Base-by-base conservation (phyloP, 2,329 filamentous ascomycete species). In the Alternaria sp. region DNA sequence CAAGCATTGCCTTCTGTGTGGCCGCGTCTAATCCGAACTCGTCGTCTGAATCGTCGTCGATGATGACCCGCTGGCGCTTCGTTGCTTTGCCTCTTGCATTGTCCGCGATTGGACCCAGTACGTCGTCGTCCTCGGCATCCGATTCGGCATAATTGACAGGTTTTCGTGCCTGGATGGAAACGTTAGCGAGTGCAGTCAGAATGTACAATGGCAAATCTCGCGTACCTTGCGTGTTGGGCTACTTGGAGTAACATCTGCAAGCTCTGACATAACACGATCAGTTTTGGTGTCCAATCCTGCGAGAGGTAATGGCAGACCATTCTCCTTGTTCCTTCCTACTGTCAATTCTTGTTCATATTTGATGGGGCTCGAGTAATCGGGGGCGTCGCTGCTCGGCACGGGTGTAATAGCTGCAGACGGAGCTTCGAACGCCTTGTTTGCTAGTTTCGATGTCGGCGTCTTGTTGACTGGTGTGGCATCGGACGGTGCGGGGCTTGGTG, bases 111-210 rank as follows among this genome's bases (percentile, higher is more conserved):
- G 85, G 83, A 51, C 80, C 80, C 72, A 93, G 90, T 0, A 91
- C 86, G 42, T 88, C 87, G 23, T 93, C 90, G 17, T 85, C 84
- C 56, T 92, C 90, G 29, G 61, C 67, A 42, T 91, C 92, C 1
- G 91, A 93, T 71, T 97, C 93, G 63, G 90, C 89, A 75, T 98
- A 98, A 74, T 85, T 95, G 65, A 95, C 84, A 44, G 82, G 77
- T 69, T 88, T 89, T 75, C 86, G 88, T 11, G 81, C 83, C 83
- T 88, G 45, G 2, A 42, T 24, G 9, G 14, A n/a, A 34, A 33
- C n/a, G 51, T 70, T 34, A 70, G 60, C 29, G 42, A 2, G 41
- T 13, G 41, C 34, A 14, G 9, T 23, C 7, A 40, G 40, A 6
- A 21, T 31, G 26, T 24, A 28, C 37, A 36, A 45, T 34, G 39